Evolutionary conservation across 371 early-diverging fungal species (phyloP), one percentile per base, ranked within the genome.

Genomic region (Mortierella sp.): DNA sequence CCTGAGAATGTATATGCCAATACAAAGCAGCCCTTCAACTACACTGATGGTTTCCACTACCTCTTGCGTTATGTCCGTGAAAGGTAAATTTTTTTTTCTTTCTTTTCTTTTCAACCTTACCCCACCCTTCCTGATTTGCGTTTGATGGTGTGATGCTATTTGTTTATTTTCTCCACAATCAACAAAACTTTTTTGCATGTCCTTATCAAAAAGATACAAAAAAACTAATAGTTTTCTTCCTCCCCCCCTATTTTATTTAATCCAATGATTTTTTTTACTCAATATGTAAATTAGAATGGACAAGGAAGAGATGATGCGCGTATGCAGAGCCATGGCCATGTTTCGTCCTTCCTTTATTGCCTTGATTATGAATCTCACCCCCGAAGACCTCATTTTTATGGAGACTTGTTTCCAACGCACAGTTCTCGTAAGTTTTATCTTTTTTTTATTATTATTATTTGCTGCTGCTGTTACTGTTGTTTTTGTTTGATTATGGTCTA

Each of bases 261-360:
- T n/a, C n/a, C n/a, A n/a, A n/a, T n/a, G n/a, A n/a, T n/a, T n/a
- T n/a, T n/a, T n/a, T n/a, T n/a, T n/a, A n/a, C n/a, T n/a, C n/a
- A n/a, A n/a, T n/a, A n/a, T n/a, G n/a, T n/a, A n/a, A n/a, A n/a
- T n/a, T n/a, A 94, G 96, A 62, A 95, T 97, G 96, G 89, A 91
- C 75, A 89, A 93, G 75, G 89, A 90, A 32, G 93, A 95, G 78
- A 88, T 95, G 65, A 91, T 94, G 89, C 86, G 95, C 28, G 94
- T 97, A 32, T 93, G 95, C 83, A 87, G 93, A 37, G 93, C 96
- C 5, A 87, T 97, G 77, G 94, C 96, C 29, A 88, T 91, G 68
- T 95, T 96, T 84, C 88, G 97, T 26, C 97, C 97, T n/a, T 93
- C 94, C 0, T 94, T 96, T 73, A 91, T 97, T 68, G 95, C 96